phyloP scores from a whole-genome alignment of 768 basidiomycete genomes.

The Clavaria fumosa region DNA sequence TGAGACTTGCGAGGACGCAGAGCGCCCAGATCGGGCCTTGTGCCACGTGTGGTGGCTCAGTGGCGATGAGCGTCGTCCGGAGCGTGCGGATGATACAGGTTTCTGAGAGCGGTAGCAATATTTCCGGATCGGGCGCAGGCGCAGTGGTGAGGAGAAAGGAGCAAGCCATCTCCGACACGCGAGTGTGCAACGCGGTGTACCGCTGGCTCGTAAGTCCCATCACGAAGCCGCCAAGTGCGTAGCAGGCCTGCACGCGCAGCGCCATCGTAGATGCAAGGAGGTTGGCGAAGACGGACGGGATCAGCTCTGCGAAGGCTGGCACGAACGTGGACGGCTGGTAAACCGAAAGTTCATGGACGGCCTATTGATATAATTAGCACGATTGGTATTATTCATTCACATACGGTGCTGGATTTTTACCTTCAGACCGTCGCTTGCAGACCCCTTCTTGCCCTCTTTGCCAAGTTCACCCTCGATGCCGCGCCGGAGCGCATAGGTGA shows the following conservation, averaged over 20 bases:
- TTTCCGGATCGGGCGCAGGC: conserved; percentile 21
- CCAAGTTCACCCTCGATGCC: conserved; percentile 76
- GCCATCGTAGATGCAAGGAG: conserved; percentile 48
- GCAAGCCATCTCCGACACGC: conserved; percentile 34
- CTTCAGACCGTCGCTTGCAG: conserved; percentile 63
- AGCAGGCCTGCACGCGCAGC: conserved; percentile 59
- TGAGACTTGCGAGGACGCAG: conserved; percentile 45
- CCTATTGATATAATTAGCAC: conserved; percentile 25
- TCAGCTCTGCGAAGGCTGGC: conserved; percentile 39
- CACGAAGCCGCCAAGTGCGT: conserved; percentile 59
- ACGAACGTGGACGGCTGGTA: conserved; percentile 53
- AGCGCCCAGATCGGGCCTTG: conserved; percentile 72
- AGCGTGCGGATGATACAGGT: conserved; percentile 47
- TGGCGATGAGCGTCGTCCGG: conserved; percentile 40
- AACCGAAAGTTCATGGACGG: conserved; percentile 52
- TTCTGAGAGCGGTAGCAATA: conserved; percentile 24
- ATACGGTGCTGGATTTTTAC: conserved; percentile 30
- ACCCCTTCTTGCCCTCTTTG: conserved; percentile 81
- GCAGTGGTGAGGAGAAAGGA: conserved; percentile 32
- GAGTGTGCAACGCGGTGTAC: conserved; percentile 30
- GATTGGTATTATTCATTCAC: no score
- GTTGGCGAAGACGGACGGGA: conserved; percentile 46
- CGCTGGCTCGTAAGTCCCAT: conserved; percentile 36
- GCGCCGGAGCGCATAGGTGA: conserved; percentile 55
- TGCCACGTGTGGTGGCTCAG: conserved; percentile 43